Percentiles rank a stretch among this genome's conserved stretches.
Conservation (phyloP, 108 stramenopile genomes). For the Skeletonema menzelii region DNA sequence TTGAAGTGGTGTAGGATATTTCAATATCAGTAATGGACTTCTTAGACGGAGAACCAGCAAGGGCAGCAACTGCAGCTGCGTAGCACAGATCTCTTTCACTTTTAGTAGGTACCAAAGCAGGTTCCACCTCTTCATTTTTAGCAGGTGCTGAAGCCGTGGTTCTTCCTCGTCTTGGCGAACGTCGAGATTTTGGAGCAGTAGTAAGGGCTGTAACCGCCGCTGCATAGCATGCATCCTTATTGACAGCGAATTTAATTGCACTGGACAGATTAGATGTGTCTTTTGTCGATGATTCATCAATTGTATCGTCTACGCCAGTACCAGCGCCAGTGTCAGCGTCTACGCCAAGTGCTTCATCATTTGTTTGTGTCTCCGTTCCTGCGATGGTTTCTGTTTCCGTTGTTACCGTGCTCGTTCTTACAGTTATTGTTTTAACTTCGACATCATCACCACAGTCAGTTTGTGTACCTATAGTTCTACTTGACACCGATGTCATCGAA, state of each 20-base stretch:
- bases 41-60: constrained; percentile 12
- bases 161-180: background rate
- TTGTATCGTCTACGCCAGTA: background rate
- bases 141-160: background rate
- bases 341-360: background rate
- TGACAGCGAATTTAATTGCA: background rate
- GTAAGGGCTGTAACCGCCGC: background rate
- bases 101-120: background rate
- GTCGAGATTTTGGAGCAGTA: background rate
- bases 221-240: constrained; percentile 12
- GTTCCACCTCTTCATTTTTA: background rate
- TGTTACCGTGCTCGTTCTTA: background rate
- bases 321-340: background rate
- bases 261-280: background rate
- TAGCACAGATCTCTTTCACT: constrained; percentile 4
- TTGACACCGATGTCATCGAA: constrained; percentile 9
- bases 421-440: constrained; percentile 5
- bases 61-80: constrained; percentile 24
- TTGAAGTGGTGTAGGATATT: background rate
- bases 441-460: background rate
- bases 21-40: background rate
- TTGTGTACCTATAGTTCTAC: constrained; percentile 22
- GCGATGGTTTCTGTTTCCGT: background rate
- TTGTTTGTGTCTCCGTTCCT: background rate
- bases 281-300: background rate